Evolutionary conservation across 148 eudicot species (phyloP).

Genomic region (Rhododendron simsii): DNA sequence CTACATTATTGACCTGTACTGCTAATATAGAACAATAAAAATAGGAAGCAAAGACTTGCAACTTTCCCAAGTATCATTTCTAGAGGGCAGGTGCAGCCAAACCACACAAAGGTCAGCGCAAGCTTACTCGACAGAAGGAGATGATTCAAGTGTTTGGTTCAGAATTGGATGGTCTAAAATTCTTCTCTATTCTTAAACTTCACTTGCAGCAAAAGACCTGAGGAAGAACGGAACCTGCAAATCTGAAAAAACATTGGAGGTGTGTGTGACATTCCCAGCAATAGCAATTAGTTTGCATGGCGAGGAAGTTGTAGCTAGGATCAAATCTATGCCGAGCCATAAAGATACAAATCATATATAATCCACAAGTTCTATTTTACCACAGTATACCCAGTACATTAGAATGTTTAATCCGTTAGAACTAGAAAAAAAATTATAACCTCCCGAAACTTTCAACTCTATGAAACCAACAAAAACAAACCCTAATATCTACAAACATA

Average conservation of each 20-base stretch:
- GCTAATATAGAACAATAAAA: not conserved
- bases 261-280: not conserved
- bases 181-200: not conserved
- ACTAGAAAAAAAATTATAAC: not conserved
- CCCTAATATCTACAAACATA: not conserved
- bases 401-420: not conserved
- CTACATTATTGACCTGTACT: not conserved
- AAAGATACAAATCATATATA: not conserved
- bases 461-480: not conserved
- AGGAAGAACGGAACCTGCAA: not conserved
- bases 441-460: not conserved
- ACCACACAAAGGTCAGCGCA: not conserved
- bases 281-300: not conserved
- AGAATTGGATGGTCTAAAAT: not conserved
- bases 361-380: not conserved
- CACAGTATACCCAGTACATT: not conserved
- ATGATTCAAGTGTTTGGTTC: not conserved
- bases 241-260: not conserved
- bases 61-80: not conserved
- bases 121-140: not conserved
- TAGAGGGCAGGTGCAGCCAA: not conserved
- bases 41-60: not conserved
- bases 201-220: not conserved
- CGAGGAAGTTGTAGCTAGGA: not conserved
- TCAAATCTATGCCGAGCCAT: not conserved